Conservation (phyloP, 495 filamentous ascomycete species). For the Penicillium macrosclerotiorum region DNA sequence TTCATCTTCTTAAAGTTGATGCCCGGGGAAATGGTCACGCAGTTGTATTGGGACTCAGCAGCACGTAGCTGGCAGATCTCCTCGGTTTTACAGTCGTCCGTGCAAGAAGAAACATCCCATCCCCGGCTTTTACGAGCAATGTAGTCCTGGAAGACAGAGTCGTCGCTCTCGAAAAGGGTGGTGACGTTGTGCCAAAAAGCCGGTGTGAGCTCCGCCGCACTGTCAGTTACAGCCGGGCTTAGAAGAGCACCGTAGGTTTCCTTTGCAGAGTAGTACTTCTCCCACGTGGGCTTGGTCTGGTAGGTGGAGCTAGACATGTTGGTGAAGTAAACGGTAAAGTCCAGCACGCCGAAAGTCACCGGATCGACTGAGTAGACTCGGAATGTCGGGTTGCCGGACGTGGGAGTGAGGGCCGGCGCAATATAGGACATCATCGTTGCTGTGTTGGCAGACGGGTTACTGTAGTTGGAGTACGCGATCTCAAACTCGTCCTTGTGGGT, state of each 20-base stretch:
- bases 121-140: slow-evolving; percentile 37
- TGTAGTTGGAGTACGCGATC: slow-evolving; percentile 49
- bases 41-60: slow-evolving; percentile 32
- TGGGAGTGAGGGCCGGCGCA: slow-evolving; percentile 51
- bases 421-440: slow-evolving; percentile 50
- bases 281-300: slow-evolving; percentile 45
- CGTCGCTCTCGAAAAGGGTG: slow-evolving; percentile 32
- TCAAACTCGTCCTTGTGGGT: slow-evolving; percentile 57
- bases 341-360: slow-evolving; percentile 50
- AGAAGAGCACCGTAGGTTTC: slow-evolving; percentile 49
- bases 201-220: slow-evolving; percentile 45
- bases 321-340: slow-evolving; percentile 50
- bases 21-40: slow-evolving; percentile 20
- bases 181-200: slow-evolving; percentile 60
- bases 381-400: slow-evolving; percentile 51
- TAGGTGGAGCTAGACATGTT: slow-evolving; percentile 46
- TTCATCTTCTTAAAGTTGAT: slow-evolving; percentile 23
- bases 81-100: slow-evolving; percentile 33
- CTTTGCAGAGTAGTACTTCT: slow-evolving; percentile 52
- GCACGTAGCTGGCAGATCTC: slow-evolving; percentile 43
- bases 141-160: slow-evolving; percentile 39
- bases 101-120: slow-evolving; percentile 35
- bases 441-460: slow-evolving; percentile 25
- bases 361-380: slow-evolving; percentile 54
- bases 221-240: slow-evolving; percentile 35